Conservation (phyloP, 768 basidiomycete genomes). For the Phanerochaete sordida region DNA sequence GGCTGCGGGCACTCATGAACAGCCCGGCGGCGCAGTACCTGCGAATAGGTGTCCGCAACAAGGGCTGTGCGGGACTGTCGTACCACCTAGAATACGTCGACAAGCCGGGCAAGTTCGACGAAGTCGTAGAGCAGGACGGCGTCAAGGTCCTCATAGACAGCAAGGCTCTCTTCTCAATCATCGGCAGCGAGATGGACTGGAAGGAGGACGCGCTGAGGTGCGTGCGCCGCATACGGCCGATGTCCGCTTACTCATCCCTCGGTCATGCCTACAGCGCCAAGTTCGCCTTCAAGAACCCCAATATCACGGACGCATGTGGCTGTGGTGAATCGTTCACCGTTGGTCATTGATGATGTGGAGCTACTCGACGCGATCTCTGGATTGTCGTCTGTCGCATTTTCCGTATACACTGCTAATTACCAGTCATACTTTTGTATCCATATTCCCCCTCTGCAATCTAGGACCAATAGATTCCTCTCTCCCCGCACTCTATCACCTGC, state of each 20-base stretch:
- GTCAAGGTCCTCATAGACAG: slow-evolving; percentile 93
- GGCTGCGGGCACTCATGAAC: slow-evolving; percentile 69
- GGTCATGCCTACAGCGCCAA: slow-evolving; percentile 50
- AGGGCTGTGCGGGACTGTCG: slow-evolving; percentile 90
- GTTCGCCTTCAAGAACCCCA: slow-evolving; percentile 86
- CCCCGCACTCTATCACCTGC: no score
- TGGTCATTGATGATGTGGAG: slow-evolving; percentile 15
- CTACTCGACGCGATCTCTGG: neutral
- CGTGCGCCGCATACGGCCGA: slow-evolving; percentile 23
- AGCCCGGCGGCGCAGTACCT: slow-evolving; percentile 89
- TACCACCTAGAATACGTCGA: slow-evolving; percentile 97
- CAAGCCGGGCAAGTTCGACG: slow-evolving; percentile 86
- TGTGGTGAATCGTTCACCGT: slow-evolving; percentile 92
- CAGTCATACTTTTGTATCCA: neutral
- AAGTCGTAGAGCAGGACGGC: slow-evolving; percentile 94
- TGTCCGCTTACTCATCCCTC: slow-evolving; percentile 5
- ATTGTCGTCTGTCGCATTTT: neutral
- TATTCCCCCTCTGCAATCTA: neutral
- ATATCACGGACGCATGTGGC: slow-evolving; percentile 92
- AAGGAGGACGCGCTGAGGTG: slow-evolving; percentile 87
- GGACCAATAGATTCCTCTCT: neutral
- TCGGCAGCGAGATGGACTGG: slow-evolving; percentile 99
- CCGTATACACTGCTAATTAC: neutral
- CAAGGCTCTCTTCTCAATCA: slow-evolving; percentile 96
- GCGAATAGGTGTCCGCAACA: slow-evolving; percentile 93